A percentile compares a stretch with the other conserved stretches of the same genome.
Conservation (phyloP, 208 protist genomes). For the Acanthamoeba castellanii region DNA sequence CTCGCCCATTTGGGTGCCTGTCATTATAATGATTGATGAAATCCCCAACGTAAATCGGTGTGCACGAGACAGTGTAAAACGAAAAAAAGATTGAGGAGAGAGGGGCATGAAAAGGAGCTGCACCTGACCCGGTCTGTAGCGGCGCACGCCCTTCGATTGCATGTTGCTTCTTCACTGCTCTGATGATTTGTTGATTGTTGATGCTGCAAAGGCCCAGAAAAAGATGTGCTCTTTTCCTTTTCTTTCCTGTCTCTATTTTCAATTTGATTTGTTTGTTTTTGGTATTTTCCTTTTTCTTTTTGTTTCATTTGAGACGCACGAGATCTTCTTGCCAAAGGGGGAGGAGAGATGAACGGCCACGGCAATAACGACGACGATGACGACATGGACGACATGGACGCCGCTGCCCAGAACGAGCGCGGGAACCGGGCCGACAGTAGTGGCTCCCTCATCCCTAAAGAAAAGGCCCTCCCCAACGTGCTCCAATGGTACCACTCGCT, state of each 20-base stretch:
- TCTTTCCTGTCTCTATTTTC: not conserved
- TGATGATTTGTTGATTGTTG: too few species aligned
- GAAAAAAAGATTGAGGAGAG: not conserved
- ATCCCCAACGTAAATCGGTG: too few species aligned
- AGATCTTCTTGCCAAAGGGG: too few species aligned
- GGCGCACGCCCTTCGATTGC: not conserved
- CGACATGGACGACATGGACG: too few species aligned
- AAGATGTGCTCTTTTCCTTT: not conserved
- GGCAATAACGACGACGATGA: not conserved
- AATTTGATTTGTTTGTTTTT: too few species aligned
- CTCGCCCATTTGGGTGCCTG: not conserved
- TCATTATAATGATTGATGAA: not conserved
- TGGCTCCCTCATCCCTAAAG: slow-evolving; percentile 24
- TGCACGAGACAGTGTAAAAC: too few species aligned
- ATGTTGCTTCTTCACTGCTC: not conserved
- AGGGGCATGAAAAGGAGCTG: not conserved
- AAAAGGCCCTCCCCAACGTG: slow-evolving; percentile 54
- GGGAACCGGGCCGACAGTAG: too few species aligned
- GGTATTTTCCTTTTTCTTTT: not conserved
- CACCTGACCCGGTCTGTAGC: not conserved
- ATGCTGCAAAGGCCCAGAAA: too few species aligned
- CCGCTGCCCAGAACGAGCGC: too few species aligned
- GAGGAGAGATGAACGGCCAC: not conserved
- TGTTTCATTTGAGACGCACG: too few species aligned
- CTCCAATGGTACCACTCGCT: slow-evolving; percentile 8